These are phyloP conservation scores for Penicillium palitans DNA, from an alignment of 2,329 filamentous ascomycete genomes.

Conservation along the genomic window DNA sequence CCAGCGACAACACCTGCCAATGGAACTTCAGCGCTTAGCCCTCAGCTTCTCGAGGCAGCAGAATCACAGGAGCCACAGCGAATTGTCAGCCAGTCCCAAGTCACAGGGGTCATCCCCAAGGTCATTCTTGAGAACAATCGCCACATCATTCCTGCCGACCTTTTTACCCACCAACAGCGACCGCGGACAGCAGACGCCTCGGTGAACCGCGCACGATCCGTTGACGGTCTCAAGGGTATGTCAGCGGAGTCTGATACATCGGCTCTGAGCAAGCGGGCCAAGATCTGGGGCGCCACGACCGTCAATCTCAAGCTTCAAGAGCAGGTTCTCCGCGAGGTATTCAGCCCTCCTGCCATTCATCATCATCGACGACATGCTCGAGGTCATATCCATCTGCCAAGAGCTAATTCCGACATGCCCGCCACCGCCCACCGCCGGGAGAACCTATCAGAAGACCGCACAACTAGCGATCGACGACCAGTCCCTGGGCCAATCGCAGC, in stretches of 20 bases:
- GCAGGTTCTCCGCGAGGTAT: constrained; percentile 90
- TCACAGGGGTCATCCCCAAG: constrained; percentile 73
- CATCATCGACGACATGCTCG: constrained; percentile 70
- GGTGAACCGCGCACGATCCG: constrained; percentile 22
- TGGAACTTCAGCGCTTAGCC: constrained; percentile 12
- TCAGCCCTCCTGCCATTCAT: constrained; percentile 78
- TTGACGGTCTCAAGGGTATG: constrained; percentile 21
- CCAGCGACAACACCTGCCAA: constrained; percentile 16
- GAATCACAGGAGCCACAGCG: constrained; percentile 50
- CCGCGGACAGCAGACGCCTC: constrained; percentile 38
- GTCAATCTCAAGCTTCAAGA: constrained; percentile 86
- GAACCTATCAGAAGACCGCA: constrained; percentile 39
- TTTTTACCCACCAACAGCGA: constrained; percentile 65
- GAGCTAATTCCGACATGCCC: constrained; percentile 37
- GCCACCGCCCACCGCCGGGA: constrained; percentile 26
- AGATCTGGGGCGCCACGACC: constrained; percentile 83
- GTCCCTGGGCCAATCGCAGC: constrained; percentile 20
- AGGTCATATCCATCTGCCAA: constrained; percentile 65
- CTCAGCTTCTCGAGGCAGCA: constrained; percentile 18
- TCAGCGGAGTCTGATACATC: constrained; percentile 22
- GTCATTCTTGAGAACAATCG: constrained; percentile 93
- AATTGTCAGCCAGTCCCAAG: constrained; percentile 73
- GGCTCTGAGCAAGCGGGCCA: constrained; percentile 49
- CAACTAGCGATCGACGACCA: constrained; percentile 24
- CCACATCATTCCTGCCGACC: constrained; percentile 83